These are phyloP conservation scores for Carex kokanica DNA, from an alignment of 176 grass and related monocot species.

Conservation along the genomic window DNA sequence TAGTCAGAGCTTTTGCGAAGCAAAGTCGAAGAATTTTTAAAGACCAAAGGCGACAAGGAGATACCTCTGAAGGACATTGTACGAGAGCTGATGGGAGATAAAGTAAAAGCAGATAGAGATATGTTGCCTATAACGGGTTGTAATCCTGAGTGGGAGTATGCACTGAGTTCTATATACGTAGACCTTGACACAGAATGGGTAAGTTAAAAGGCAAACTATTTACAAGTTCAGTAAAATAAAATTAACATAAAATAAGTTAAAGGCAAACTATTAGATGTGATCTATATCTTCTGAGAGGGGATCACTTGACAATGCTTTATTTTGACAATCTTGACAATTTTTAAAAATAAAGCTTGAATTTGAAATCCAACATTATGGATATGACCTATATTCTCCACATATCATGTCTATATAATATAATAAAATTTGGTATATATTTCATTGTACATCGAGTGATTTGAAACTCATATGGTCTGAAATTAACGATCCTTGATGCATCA, in stretches of 20 bases:
- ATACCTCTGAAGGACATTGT: conserved; percentile 55
- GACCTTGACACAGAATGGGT: conserved; percentile 49
- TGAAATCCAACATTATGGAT: too few species aligned
- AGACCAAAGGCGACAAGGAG: conserved; percentile 25
- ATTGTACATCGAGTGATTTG: too few species aligned
- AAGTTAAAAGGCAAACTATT: neutral
- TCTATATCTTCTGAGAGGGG: too few species aligned
- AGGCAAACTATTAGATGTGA: neutral
- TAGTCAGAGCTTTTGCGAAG: conserved; percentile 50
- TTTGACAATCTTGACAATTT: too few species aligned
- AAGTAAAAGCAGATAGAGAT: conserved; percentile 43
- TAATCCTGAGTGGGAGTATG: conserved; percentile 55
- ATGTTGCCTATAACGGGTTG: conserved; percentile 49
- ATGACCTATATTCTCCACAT: too few species aligned
- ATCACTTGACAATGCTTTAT: too few species aligned
- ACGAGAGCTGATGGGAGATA: conserved; percentile 58
- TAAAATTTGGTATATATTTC: too few species aligned
- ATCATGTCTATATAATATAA: too few species aligned
- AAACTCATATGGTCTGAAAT: too few species aligned
- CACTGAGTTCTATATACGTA: conserved; percentile 68
- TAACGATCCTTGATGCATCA: too few species aligned
- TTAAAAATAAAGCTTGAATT: too few species aligned
- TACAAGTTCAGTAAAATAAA: neutral
- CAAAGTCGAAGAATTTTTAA: conserved; percentile 47
- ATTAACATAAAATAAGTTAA: neutral